Conservation (phyloP, 139 green algal genomes). For the Coccomyxa sp. region DNA sequence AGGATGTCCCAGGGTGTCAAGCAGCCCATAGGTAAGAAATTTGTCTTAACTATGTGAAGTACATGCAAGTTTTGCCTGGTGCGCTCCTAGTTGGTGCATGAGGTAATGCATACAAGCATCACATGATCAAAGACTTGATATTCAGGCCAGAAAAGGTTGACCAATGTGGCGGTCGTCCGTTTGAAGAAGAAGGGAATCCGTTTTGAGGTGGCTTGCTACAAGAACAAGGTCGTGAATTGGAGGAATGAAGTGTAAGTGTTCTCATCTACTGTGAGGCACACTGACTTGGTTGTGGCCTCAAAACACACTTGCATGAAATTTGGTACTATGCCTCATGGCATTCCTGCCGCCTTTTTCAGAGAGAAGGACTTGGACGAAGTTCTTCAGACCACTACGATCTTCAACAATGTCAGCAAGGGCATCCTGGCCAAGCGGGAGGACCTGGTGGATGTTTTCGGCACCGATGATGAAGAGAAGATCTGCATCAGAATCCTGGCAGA, state of each 20-base stretch:
- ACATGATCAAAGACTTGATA: background rate
- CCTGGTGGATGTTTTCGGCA: constrained; percentile 86
- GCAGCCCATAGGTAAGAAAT: constrained; percentile 9
- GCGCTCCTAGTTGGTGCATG: background rate
- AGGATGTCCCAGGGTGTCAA: constrained; percentile 10
- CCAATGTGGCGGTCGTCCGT: constrained; percentile 94
- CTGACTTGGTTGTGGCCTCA: background rate
- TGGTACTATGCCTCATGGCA: background rate
- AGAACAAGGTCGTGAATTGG: constrained; percentile 97
- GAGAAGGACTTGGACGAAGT: constrained; percentile 98
- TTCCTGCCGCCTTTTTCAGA: constrained; percentile 45
- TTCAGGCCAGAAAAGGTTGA: constrained; percentile 96
- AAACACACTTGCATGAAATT: background rate
- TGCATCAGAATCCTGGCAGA: constrained; percentile 83
- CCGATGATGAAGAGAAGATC: constrained; percentile 73
- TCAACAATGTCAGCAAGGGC: constrained; percentile 94
- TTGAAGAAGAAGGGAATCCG: constrained; percentile 86
- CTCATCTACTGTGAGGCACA: background rate
- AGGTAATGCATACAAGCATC: too few species aligned
- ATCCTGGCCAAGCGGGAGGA: constrained; percentile 88
- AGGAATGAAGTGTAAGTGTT: constrained; percentile 73
- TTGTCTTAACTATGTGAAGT: background rate
- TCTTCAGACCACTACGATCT: constrained; percentile 91
- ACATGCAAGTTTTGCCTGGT: background rate
- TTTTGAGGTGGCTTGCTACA: constrained; percentile 99